A percentile compares a stretch with the other conserved stretches of the same genome.
Conservation (phyloP, 2,329 filamentous ascomycete species). For the Simplicillium aogashimaense region DNA sequence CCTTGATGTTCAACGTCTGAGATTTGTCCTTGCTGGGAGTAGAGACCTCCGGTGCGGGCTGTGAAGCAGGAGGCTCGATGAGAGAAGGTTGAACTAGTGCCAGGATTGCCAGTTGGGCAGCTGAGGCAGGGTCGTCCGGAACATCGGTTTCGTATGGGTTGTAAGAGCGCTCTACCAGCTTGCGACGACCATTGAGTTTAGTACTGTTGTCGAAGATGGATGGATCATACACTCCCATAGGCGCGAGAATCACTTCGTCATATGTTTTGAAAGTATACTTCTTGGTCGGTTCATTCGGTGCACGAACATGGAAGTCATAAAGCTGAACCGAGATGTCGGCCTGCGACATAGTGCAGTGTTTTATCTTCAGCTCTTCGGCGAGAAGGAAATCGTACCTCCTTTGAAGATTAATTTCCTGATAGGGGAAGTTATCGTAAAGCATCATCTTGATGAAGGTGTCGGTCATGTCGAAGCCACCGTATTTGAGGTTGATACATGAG, state of each 20-base stretch:
- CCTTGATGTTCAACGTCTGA: conserved; percentile 57
- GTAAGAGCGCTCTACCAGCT: conserved; percentile 76
- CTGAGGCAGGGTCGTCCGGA: conserved; percentile 81
- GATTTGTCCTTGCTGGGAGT: conserved; percentile 54
- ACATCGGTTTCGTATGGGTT: conserved; percentile 84
- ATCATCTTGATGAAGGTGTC: conserved; percentile 97
- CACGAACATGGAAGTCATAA: conserved; percentile 83
- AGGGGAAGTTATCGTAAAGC: conserved; percentile 92
- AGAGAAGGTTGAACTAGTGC: conserved; percentile 51
- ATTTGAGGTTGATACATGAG: conserved; percentile 90
- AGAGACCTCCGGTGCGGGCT: conserved; percentile 35
- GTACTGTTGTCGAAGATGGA: conserved; percentile 71
- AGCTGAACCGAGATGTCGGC: conserved; percentile 81
- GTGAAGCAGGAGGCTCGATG: conserved; percentile 25
- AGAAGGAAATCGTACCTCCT: conserved; percentile 86
- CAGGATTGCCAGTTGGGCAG: conserved; percentile 65
- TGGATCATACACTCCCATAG: conserved; percentile 90
- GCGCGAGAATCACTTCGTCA: conserved; percentile 88
- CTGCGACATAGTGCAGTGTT: conserved; percentile 85
- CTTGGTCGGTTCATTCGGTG: conserved; percentile 76
- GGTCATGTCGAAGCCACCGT: conserved; percentile 84
- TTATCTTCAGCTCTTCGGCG: conserved; percentile 91
- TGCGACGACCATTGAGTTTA: conserved; percentile 72
- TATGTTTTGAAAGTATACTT: conserved; percentile 97
- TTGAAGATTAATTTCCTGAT: conserved; percentile 84